A percentile compares a stretch with the other conserved stretches of the same genome.
Evolutionary conservation across 2,329 filamentous ascomycete species (phyloP).

Genomic region (Cercospora sp.): DNA sequence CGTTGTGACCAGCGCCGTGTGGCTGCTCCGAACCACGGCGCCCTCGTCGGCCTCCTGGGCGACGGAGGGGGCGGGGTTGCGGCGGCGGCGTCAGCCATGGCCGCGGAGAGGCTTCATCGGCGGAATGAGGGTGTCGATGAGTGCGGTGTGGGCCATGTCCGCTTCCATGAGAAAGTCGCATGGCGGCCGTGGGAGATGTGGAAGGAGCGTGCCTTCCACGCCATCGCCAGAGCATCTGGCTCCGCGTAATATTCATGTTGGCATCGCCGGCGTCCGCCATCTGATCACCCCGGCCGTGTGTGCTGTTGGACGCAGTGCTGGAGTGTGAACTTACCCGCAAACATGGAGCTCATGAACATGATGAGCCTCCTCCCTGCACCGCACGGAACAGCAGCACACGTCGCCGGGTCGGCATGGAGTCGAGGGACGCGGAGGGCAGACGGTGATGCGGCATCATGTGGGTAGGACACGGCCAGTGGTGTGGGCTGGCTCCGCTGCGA

Average conservation of each 20-base stretch:
- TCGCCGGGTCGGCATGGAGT: neutral
- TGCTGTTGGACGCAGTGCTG: neutral
- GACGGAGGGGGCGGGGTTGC: neutral
- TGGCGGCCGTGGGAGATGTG: neutral
- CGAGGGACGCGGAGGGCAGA: neutral
- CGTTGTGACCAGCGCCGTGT: constrained; percentile 1
- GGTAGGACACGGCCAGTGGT: neutral
- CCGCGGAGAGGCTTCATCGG: neutral
- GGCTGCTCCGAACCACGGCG: constrained; percentile 20
- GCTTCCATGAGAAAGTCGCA: neutral
- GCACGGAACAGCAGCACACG: neutral
- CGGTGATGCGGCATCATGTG: neutral
- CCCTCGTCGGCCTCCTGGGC: neutral
- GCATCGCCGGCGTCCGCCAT: neutral
- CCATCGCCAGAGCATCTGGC: neutral
- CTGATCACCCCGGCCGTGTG: neutral
- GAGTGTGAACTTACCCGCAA: constrained; percentile 17
- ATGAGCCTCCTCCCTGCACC: neutral
- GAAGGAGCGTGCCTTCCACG: neutral
- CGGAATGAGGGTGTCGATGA: neutral
- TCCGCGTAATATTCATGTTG: neutral
- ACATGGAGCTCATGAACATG: constrained; percentile 26
- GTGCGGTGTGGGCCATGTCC: neutral
- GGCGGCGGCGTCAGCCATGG: neutral
- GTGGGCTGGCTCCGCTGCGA: neutral